phyloP scores from a whole-genome alignment of 768 basidiomycete species.

The Naganishia friedmannii region DNA sequence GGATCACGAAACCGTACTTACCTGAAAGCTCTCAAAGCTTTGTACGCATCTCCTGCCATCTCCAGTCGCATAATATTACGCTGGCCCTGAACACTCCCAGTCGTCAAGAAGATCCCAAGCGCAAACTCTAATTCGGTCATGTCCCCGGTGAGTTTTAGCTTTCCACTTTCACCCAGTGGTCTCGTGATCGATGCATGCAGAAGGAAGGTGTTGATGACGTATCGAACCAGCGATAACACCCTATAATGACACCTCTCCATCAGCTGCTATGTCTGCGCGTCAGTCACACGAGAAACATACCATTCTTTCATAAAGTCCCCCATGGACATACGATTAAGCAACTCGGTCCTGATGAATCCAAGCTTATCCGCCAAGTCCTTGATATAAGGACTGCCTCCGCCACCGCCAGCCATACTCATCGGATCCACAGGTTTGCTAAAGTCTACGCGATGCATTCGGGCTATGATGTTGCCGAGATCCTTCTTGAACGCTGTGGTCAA shows the following conservation, averaged over 20 bases:
- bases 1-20: conserved; percentile 50
- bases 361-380: conserved; percentile 87
- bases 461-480: conserved; percentile 72
- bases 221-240: conserved; percentile 60
- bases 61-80: conserved; percentile 69
- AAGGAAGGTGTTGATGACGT: conserved; percentile 80
- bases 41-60: conserved; percentile 80
- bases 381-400: conserved; percentile 79
- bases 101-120: conserved; percentile 69
- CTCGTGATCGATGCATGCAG: conserved; percentile 89
- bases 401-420: conserved; percentile 58
- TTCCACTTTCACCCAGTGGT: conserved; percentile 86
- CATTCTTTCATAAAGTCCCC: conserved; percentile 72
- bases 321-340: conserved; percentile 67
- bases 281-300: no score
- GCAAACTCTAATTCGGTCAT: conserved; percentile 97
- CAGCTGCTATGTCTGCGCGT: background rate
- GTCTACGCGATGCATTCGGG: conserved; percentile 76
- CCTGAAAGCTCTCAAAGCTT: conserved; percentile 79
- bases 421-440: conserved; percentile 71
- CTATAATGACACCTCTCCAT: conserved; percentile 25
- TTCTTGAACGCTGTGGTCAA: conserved; percentile 60
- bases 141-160: conserved; percentile 88
- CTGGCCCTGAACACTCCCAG: conserved; percentile 49
- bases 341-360: conserved; percentile 70